phyloP scores from a whole-genome alignment of 2,329 filamentous ascomycete genomes.

The Geosmithia flava region DNA sequence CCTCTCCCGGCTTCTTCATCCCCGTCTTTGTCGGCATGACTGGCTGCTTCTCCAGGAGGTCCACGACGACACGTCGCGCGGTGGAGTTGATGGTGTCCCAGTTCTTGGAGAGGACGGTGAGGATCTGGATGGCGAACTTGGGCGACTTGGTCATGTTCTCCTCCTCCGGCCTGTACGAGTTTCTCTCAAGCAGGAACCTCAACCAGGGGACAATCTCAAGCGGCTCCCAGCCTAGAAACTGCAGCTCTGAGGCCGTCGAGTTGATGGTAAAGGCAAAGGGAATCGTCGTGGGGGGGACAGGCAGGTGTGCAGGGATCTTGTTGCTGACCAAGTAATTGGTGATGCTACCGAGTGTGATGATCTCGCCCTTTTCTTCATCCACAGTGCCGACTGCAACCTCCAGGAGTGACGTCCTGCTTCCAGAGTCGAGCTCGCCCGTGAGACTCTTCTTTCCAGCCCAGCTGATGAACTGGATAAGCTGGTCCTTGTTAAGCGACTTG shows the following conservation, averaged over 20 bases:
- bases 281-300: constrained; percentile 69
- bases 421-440: constrained; percentile 58
- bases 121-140: constrained; percentile 63
- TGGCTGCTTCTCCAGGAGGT: constrained; percentile 53
- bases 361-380: constrained; percentile 49
- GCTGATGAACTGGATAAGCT: constrained; percentile 70
- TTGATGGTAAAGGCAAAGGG: constrained; percentile 71
- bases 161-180: constrained; percentile 43
- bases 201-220: constrained; percentile 81
- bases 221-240: constrained; percentile 75
- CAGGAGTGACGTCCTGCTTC: constrained; percentile 57
- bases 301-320: constrained; percentile 70
- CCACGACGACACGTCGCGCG: constrained; percentile 53
- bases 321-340: constrained; percentile 62
- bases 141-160: constrained; percentile 61
- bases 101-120: constrained; percentile 73
- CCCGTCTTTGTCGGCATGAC: constrained; percentile 85
- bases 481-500: constrained; percentile 66
- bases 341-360: constrained; percentile 69
- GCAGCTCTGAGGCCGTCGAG: constrained; percentile 55
- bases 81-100: constrained; percentile 68
- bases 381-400: constrained; percentile 68
- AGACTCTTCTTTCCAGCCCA: constrained; percentile 69
- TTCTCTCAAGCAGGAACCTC: constrained; percentile 61
- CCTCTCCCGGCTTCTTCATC: constrained; percentile 73